phyloP scores from a whole-genome alignment of 2,329 filamentous ascomycete species.

The Ustilaginoidea virens region DNA sequence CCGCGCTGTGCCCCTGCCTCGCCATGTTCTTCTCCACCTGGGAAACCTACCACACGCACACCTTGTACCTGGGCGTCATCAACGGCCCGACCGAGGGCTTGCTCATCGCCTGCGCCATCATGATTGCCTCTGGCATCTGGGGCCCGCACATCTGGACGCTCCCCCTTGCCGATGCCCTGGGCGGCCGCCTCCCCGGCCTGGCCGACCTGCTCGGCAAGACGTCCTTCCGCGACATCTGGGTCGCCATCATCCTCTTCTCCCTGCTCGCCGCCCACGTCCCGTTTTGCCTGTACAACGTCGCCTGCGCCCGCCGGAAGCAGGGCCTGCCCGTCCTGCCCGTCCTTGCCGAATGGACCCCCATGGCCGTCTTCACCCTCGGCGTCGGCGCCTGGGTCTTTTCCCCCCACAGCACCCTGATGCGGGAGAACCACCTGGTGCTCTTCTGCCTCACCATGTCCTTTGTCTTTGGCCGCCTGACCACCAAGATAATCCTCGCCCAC shows the following conservation, averaged over 20 bases:
- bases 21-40: conserved; percentile 99
- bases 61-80: conserved; percentile 87
- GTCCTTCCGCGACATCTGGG: conserved; percentile 80
- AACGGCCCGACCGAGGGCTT: conserved; percentile 95
- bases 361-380: conserved; percentile 62
- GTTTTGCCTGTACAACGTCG: conserved; percentile 78
- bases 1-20: conserved; percentile 76
- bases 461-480: conserved; percentile 95
- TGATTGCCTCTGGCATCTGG: conserved; percentile 75
- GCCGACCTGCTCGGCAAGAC: conserved; percentile 49
- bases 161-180: conserved; percentile 55
- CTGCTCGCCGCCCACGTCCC: conserved; percentile 66
- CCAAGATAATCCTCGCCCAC: conserved; percentile 96
- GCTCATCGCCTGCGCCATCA: conserved; percentile 72
- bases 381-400: conserved; percentile 80
- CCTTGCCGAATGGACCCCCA: conserved; percentile 88
- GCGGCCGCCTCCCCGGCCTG: conserved; percentile 32
- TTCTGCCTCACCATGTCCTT: conserved; percentile 93
- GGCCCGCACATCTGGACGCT: conserved; percentile 78
- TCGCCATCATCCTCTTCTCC: conserved; percentile 50
- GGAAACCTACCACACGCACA: conserved; percentile 99
- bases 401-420: conserved; percentile 67
- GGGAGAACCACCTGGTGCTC: conserved; percentile 75
- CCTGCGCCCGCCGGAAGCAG: conserved; percentile 54
- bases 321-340: conserved; percentile 65